Percentiles rank a stretch among this genome's conserved stretches.
phyloP scores from a whole-genome alignment of 331 rosid species.

The Acacia concinna region DNA sequence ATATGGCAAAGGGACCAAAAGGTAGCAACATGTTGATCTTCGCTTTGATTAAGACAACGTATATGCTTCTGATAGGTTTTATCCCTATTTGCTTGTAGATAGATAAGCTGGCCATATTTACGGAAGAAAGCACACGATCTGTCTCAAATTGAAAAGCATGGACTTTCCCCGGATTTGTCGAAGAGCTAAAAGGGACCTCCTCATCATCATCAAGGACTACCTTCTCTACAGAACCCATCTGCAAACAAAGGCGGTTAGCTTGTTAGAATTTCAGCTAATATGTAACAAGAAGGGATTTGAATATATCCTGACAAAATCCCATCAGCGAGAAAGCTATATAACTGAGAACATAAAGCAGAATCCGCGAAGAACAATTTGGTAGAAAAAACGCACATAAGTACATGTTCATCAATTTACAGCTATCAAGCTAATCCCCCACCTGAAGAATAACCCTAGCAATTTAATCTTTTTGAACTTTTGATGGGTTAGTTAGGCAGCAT shows the following conservation, averaged over 20 bases:
- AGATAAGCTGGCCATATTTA: slow-evolving; percentile 39
- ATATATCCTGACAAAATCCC: not conserved
- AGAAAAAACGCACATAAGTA: not conserved
- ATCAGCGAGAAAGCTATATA: not conserved
- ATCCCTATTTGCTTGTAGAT: slow-evolving; percentile 32
- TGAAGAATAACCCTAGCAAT: not conserved
- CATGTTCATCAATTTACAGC: not conserved
- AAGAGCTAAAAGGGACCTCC: slow-evolving; percentile 30
- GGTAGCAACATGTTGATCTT: slow-evolving; percentile 83
- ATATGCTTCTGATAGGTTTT: slow-evolving; percentile 49
- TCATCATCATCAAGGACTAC: slow-evolving; percentile 29
- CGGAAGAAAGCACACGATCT: slow-evolving; percentile 25
- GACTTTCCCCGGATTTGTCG: slow-evolving; percentile 42
- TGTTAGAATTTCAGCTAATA: not conserved
- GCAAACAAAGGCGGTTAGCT: not conserved
- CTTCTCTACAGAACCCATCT: slow-evolving; percentile 40
- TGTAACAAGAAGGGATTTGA: not conserved
- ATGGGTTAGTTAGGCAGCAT: not conserved
- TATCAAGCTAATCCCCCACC: not conserved
- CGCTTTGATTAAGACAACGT: slow-evolving; percentile 62
- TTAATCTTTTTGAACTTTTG: not conserved
- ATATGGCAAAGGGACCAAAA: slow-evolving; percentile 78
- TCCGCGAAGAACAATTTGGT: not conserved
- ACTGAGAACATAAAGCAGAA: not conserved
- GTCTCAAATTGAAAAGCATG: slow-evolving; percentile 53